These are phyloP conservation scores for Colletotrichum sp. DNA, from an alignment of 2,329 filamentous ascomycete species.

Conservation along the genomic window DNA sequence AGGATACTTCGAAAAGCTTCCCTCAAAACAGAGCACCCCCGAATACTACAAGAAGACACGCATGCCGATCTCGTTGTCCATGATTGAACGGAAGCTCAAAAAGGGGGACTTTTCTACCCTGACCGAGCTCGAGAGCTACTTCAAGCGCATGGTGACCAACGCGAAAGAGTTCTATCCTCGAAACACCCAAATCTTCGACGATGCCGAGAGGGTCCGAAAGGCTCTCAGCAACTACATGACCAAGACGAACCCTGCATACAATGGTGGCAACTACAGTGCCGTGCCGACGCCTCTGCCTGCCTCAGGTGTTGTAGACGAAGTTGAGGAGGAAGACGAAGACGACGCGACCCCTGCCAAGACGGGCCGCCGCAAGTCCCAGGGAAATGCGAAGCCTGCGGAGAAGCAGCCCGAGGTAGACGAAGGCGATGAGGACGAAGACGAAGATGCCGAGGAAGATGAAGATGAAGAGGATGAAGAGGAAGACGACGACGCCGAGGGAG, in stretches of 20 bases:
- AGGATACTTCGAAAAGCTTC: conserved; percentile 75
- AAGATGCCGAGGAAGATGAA: conserved; percentile 25
- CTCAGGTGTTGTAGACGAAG: conserved; percentile 35
- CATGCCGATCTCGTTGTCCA: conserved; percentile 79
- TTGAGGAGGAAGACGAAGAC: conserved; percentile 17
- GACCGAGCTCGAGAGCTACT: conserved; percentile 79
- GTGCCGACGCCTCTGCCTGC: conserved; percentile 75
- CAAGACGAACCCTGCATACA: conserved; percentile 84
- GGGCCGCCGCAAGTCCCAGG: conserved; percentile 11
- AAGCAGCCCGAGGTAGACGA: conserved; percentile 33
- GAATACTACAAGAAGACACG: conserved; percentile 81
- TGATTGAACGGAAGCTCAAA: conserved; percentile 76
- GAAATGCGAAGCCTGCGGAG: conserved; percentile 23
- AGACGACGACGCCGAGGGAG: conserved; percentile 32
- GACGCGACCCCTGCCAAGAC: conserved; percentile 19
- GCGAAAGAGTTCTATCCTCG: conserved; percentile 84
- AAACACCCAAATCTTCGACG: conserved; percentile 74
- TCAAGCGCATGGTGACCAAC: conserved; percentile 88
- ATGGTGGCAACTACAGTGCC: conserved; percentile 66
- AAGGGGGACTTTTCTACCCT: conserved; percentile 72
- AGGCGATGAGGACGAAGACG: conserved; percentile 29
- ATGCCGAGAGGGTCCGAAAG: conserved; percentile 87
- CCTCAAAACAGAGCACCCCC: conserved; percentile 65
- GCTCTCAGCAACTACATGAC: conserved; percentile 88
- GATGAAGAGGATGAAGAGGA: conserved; percentile 31